These are phyloP conservation scores for Tolypocladium album DNA, from an alignment of 2,329 filamentous ascomycete genomes.

Conservation along the genomic window DNA sequence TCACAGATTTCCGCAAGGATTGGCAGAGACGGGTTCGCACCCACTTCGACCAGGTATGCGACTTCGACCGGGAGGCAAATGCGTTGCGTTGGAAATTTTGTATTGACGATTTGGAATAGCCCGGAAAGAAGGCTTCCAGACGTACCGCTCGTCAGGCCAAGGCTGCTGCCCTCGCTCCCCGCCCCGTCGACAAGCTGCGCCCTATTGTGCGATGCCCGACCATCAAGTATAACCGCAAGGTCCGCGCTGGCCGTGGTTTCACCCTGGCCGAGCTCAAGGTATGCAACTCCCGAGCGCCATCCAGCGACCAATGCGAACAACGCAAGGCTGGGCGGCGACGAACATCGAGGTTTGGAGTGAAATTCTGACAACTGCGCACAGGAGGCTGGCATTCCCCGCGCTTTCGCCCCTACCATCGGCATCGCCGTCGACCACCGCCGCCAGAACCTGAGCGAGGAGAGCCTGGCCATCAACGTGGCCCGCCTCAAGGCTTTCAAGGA, in stretches of 20 bases:
- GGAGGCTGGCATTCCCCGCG: constrained; percentile 93
- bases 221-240: constrained; percentile 98
- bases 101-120: constrained; percentile 44
- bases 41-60: constrained; percentile 97
- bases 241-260: constrained; percentile 95
- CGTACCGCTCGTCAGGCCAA: constrained; percentile 86
- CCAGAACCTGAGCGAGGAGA: constrained; percentile 95
- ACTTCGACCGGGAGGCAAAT: constrained; percentile 1
- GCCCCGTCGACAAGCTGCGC: constrained; percentile 93
- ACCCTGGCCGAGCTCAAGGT: constrained; percentile 97
- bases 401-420: constrained; percentile 89
- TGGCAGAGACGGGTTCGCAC: constrained; percentile 98
- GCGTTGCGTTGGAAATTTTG: constrained; percentile 3
- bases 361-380: constrained; percentile 32
- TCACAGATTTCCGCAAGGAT: constrained; percentile 94
- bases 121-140: constrained; percentile 91
- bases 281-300: constrained; percentile 19
- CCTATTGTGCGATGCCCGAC: constrained; percentile 96
- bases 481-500: constrained; percentile 97
- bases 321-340: not conserved
- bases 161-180: constrained; percentile 89
- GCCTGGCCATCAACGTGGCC: constrained; percentile 86
- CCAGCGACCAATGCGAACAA: not conserved
- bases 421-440: constrained; percentile 95
- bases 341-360: not conserved